These are phyloP conservation scores for Aspergillus pseudoviridinutans DNA, from an alignment of 2,329 filamentous ascomycete species.

Conservation along the genomic window DNA sequence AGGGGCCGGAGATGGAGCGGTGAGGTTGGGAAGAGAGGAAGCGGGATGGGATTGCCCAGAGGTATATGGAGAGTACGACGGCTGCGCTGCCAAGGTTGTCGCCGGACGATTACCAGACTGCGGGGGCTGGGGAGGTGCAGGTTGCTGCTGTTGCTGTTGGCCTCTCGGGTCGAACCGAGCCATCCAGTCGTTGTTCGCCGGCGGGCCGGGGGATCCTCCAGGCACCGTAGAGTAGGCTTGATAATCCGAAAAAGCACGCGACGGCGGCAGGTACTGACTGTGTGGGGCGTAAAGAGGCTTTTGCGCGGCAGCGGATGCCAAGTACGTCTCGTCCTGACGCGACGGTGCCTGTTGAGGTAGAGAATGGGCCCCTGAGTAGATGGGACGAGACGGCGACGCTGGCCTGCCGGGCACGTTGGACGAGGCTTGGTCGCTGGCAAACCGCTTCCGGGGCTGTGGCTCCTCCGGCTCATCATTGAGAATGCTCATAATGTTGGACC, in stretches of 20 bases:
- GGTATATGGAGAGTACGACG: constrained; percentile 28
- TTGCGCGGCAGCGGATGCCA: constrained; percentile 16
- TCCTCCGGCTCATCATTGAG: constrained; percentile 48
- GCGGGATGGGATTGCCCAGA: constrained; percentile 22
- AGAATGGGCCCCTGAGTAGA: constrained; percentile 23
- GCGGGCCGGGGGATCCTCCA: constrained; percentile 19
- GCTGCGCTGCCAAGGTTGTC: constrained; percentile 20
- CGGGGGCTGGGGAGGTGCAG: constrained; percentile 14
- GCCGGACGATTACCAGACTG: constrained; percentile 19
- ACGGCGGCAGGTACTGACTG: constrained; percentile 24
- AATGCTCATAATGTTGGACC: constrained; percentile 48
- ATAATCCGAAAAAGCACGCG: constrained; percentile 33
- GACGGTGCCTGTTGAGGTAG: constrained; percentile 19
- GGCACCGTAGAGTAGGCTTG: constrained; percentile 25
- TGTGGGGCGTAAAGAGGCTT: constrained; percentile 26
- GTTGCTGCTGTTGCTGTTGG: constrained; percentile 27
- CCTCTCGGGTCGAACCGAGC: constrained; percentile 40
- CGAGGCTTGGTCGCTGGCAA: constrained; percentile 37
- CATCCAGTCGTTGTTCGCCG: constrained; percentile 40
- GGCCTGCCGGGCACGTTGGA: constrained; percentile 13
- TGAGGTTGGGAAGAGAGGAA: constrained; percentile 20
- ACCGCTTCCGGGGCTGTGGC: constrained; percentile 43
- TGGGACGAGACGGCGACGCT: constrained; percentile 23
- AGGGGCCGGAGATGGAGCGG: constrained; percentile 32
- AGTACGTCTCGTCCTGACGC: constrained; percentile 23